A percentile compares a stretch with the other conserved stretches of the same genome.
Conservation (phyloP, 306 rosid species). For the Phaseolus lunatus region DNA sequence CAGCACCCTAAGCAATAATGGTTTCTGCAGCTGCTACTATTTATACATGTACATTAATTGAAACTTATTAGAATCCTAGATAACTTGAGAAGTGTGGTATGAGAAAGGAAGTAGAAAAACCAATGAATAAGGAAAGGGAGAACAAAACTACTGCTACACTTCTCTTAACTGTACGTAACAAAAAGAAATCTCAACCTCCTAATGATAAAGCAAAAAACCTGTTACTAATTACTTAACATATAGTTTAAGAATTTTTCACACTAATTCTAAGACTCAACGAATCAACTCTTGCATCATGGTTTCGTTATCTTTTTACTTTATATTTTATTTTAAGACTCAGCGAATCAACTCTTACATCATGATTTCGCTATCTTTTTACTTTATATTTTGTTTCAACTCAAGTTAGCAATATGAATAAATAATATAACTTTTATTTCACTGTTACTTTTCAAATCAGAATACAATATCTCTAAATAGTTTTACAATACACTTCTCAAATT, state of each 20-base stretch:
- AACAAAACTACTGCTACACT: background rate
- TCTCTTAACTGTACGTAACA: background rate
- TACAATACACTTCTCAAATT: too few species aligned
- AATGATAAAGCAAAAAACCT: background rate
- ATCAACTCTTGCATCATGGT: background rate
- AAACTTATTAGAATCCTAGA: conserved; percentile 13
- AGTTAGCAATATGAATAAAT: too few species aligned
- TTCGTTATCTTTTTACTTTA: background rate
- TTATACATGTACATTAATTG: background rate
- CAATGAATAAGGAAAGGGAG: background rate
- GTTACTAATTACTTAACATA: background rate
- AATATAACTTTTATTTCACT: too few species aligned
- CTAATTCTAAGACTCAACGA: background rate
- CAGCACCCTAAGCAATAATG: background rate
- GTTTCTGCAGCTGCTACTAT: background rate
- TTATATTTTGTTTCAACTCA: too few species aligned
- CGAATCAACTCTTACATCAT: too few species aligned
- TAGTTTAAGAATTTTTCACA: background rate
- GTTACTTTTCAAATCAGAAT: too few species aligned
- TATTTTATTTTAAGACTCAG: background rate
- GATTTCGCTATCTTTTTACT: background rate
- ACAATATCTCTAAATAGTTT: too few species aligned
- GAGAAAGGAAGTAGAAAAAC: conserved; percentile 14
- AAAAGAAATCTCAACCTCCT: background rate
- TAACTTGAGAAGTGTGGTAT: conserved; percentile 20